Evolutionary conservation across 768 basidiomycete species (phyloP), one percentile per base, ranked within the genome.

Genomic region (Gelatoporia subvermispora): DNA sequence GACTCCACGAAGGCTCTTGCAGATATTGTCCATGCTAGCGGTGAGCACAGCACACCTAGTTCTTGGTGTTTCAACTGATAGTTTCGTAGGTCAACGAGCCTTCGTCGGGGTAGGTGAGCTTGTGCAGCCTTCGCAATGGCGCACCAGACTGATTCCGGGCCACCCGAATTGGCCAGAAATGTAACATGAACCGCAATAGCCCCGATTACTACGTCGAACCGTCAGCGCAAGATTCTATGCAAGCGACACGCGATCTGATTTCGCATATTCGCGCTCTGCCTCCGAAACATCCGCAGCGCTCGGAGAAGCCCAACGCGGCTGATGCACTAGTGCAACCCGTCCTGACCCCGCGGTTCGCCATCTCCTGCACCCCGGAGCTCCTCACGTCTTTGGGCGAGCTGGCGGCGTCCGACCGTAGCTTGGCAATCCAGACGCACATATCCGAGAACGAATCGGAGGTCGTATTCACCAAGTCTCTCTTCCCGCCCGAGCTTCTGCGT

Each of bases 261-360:
- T 49, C 71, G 0, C 69, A 94, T 68, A 84, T 96, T 59, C 78
- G 78, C 35, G 61, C 75, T 4, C 67, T 91, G 42, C 65, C 77
- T 2, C 61, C 64, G 21, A 21, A 39, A 17, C 45, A 21, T 20
- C 31, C 46, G 38, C 20, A 36, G 25, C 37, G 39, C 37, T 28
- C 28, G 8, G 46, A 24, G 15, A 20, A 38, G 10, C 53, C 51
- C 22, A 25, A 13, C 60, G 63, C 40, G 21, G 43, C 16, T 2
- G 52, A 48, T 22, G 51, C 59, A 70, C 74, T 94, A 7, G 86
- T 98, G 9, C 88, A 88, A 48, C 95, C 95, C 4, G 82, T 93
- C 59, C 69, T 97, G 37, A 97, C 95, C 0, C 95, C 95, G 13
- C 88, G 95, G n/a, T 98, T 97, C 65, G 95, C 95, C 20, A 86